Percentiles rank a stretch among this genome's conserved stretches.
These are phyloP conservation scores for Nicotiana otophora DNA, from an alignment of 257 asterid species.

Conservation along the genomic window DNA sequence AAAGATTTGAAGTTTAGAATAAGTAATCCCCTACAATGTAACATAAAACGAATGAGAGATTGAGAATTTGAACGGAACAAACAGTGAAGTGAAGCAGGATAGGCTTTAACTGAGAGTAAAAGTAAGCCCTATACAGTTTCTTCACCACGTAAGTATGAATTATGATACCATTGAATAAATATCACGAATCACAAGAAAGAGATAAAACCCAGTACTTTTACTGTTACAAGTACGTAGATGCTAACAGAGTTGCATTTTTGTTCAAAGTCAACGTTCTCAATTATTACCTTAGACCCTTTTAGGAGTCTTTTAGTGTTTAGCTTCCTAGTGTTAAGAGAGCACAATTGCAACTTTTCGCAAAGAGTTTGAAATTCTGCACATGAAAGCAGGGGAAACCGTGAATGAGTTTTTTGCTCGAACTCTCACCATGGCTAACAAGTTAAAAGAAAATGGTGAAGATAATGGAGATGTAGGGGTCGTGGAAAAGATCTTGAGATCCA, in stretches of 20 bases:
- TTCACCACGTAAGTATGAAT: not conserved
- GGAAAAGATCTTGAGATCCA: not conserved
- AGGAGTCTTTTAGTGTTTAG: too few relatives aligned
- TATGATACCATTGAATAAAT: not conserved
- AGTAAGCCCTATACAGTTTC: not conserved
- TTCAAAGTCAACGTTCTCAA: too few relatives aligned
- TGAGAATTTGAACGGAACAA: not conserved
- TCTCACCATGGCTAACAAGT: not conserved
- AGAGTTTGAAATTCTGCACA: not conserved
- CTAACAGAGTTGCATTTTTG: too few relatives aligned
- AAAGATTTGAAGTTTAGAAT: not conserved
- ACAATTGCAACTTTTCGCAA: not conserved
- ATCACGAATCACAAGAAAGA: too few relatives aligned
- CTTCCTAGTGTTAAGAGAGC: too few relatives aligned
- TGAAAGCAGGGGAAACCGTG: not conserved
- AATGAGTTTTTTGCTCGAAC: not conserved
- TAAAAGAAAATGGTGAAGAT: not conserved
- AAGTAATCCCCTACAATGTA: not conserved
- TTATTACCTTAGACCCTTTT: too few relatives aligned
- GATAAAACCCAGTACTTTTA: too few relatives aligned
- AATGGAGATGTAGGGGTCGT: not conserved
- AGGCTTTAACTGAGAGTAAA: not conserved
- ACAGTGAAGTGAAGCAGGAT: not conserved
- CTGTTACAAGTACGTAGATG: too few relatives aligned
- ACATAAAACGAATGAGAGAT: not conserved